Conservation (phyloP, 176 grass and related monocot genomes). For the Zoysia japonica region DNA sequence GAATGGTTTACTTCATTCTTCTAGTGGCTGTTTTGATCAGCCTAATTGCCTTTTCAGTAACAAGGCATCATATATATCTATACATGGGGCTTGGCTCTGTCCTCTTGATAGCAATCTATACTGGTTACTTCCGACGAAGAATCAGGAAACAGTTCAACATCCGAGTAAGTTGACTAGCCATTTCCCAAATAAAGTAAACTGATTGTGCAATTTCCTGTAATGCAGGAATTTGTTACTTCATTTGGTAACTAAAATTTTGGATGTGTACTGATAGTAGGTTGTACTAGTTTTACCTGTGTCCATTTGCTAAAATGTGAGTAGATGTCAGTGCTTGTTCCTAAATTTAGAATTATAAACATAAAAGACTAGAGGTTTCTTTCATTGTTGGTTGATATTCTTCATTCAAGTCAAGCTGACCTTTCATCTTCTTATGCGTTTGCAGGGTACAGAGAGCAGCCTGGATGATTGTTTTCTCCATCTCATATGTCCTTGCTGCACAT, state of each 20-base stretch:
- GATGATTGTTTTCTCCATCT: conserved; percentile 94
- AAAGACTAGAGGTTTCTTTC: not conserved
- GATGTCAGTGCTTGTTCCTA: not conserved
- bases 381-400: conserved; percentile 3
- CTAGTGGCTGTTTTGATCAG: conserved; percentile 58
- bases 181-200: conserved; percentile 25
- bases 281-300: not conserved
- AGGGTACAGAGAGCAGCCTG: conserved; percentile 81
- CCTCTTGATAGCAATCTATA: conserved; percentile 70
- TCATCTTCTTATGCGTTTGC: conserved; percentile 30
- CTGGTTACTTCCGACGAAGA: conserved; percentile 84
- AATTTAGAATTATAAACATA: conserved; percentile 15
- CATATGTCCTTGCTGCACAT: conserved; percentile 83
- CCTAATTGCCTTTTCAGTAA: conserved; percentile 78
- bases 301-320: not conserved
- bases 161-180: conserved; percentile 47
- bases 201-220: conserved; percentile 9
- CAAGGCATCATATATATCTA: conserved; percentile 61
- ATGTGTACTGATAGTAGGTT: not conserved
- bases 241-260: conserved; percentile 24
- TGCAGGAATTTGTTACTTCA: not conserved
- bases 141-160: conserved; percentile 95
- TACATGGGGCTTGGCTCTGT: conserved; percentile 74
- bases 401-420: conserved; percentile 25
- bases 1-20: conserved; percentile 63